Evolutionary conservation across 2,329 filamentous ascomycete species (phyloP), one percentile per base, ranked within the genome.

Genomic region (Trichoderma brevicompactum): DNA sequence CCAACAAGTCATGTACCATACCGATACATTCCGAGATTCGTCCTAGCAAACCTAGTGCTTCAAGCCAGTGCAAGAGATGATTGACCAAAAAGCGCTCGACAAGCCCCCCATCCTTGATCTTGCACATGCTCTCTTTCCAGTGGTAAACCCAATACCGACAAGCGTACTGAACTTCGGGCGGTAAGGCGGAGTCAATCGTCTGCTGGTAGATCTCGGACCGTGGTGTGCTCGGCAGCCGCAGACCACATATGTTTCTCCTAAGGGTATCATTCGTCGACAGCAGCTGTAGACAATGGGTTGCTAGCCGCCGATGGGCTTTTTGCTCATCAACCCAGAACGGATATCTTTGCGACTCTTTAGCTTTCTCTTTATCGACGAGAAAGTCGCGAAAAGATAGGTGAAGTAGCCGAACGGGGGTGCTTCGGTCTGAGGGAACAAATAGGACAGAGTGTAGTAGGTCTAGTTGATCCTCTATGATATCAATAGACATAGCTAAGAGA

Each of bases 391-490:
- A 62, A 9, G 59, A 62, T 5, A 62, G 59, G 19, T 62, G 59
- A 3, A 62, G 19, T 2, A 75, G 66, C 17, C 71, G 69, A 3
- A 79, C 59, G 0, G 77, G 75, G 3, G 44, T n/a, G 0, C 67
- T 48, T 7, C 58, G 3, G 6, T 67, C 34, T 5, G 65, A 44
- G 1, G 77, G 75, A 3, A 79, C 66, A 32, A 68, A 68, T 0
- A 80, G 65, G 9, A 79, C 73, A 0, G 77, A 76, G 66, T 78
- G 74, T 12, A 79, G 74, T 6, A 66, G 19, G 8, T 73, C 61
- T 23, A 77, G 64, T 17, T 55, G 68, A 7, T 49, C 13, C 5
- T 68, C 49, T 6, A 79, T 63, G 7, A 6, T 61, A 3, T 56
- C 43, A 28, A 48, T 15, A 7, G 48, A 2, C n/a, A 74, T 65